Evolutionary conservation across 139 green algal genomes (phyloP).

Genomic region (Monoraphidium neglectum): DNA sequence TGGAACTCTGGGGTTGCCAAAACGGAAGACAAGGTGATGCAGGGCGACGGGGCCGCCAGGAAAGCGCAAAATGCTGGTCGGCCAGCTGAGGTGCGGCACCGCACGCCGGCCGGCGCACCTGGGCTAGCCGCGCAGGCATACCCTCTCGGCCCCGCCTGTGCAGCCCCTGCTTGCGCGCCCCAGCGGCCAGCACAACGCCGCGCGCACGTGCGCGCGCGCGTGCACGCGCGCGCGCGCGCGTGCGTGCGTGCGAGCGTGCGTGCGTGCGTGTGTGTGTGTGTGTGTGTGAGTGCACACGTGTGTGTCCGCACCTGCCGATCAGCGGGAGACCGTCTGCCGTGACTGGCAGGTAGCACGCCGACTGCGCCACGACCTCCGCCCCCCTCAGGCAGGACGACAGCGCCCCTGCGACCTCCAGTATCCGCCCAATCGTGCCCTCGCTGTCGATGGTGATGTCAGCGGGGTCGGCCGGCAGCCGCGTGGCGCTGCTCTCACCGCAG

Average conservation of each 20-base stretch:
- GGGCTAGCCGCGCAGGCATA: background rate
- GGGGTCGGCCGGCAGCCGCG: no score
- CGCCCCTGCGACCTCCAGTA: background rate
- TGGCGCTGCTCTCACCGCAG: no score
- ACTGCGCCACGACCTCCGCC: no score
- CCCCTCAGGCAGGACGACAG: slow-evolving; percentile 8
- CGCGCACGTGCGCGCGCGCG: no score
- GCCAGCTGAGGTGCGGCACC: background rate
- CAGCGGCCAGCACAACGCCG: no score
- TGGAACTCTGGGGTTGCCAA: slow-evolving; percentile 30
- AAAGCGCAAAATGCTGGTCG: slow-evolving; percentile 5
- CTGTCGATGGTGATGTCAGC: no score
- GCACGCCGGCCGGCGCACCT: background rate
- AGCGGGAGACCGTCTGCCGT: slow-evolving; percentile 61
- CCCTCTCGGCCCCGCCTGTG: background rate
- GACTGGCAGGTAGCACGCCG: slow-evolving; percentile 74
- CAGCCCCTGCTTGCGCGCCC: background rate
- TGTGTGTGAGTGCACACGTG: background rate
- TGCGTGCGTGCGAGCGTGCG: no score
- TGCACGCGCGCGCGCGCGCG: no score
- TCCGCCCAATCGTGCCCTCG: no score
- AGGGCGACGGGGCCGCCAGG: background rate
- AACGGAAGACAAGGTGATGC: background rate
- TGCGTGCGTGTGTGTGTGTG: no score
- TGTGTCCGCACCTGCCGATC: slow-evolving; percentile 49